phyloP scores from a whole-genome alignment of 176 grass and related monocot species.

The Eleusine coracana region DNA sequence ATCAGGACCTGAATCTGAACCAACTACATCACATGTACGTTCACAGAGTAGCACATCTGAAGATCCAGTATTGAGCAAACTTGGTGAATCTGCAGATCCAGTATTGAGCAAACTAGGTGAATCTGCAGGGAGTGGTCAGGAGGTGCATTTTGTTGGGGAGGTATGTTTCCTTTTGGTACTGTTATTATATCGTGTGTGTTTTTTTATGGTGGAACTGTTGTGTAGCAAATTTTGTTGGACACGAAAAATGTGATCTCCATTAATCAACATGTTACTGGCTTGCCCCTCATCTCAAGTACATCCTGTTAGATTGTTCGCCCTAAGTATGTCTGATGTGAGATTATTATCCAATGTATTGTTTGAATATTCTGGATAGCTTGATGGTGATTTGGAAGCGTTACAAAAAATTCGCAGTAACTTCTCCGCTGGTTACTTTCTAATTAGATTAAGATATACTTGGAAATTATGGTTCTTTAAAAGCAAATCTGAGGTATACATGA shows the following conservation, averaged over 20 bases:
- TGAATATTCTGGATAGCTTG: constrained; percentile 15
- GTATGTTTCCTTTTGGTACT: constrained; percentile 50
- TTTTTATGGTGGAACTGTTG: background rate
- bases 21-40: constrained; percentile 38
- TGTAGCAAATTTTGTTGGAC: background rate
- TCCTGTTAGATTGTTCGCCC: constrained; percentile 18
- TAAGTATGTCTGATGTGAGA: background rate
- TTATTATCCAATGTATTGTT: background rate
- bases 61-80: constrained; percentile 52
- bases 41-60: constrained; percentile 48
- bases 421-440: constrained; percentile 12
- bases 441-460: constrained; percentile 1
- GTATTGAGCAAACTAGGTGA: constrained; percentile 51
- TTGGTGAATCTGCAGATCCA: constrained; percentile 48
- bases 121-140: constrained; percentile 55
- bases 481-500: constrained; percentile 6
- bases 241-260: background rate
- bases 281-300: background rate
- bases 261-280: constrained; percentile 17
- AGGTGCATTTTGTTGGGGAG: constrained; percentile 76
- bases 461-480: constrained; percentile 20
- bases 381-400: background rate
- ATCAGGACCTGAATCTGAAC: constrained; percentile 48
- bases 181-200: background rate
- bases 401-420: constrained; percentile 7